Percentiles rank a stretch among this genome's conserved stretches.
These are phyloP conservation scores for Avicennia marina DNA, from an alignment of 257 asterid genomes.

Conservation along the genomic window DNA sequence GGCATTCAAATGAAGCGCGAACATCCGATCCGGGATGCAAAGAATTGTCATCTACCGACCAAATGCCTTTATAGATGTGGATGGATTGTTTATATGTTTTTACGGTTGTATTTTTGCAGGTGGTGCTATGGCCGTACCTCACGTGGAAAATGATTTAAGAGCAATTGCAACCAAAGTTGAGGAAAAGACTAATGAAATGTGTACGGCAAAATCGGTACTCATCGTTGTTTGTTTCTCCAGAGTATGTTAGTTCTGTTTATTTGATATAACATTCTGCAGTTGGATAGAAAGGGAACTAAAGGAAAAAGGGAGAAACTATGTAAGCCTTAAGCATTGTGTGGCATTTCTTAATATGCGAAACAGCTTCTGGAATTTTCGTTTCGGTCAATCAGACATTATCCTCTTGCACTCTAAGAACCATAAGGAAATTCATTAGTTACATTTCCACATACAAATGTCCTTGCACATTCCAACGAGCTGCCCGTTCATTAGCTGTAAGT, in stretches of 20 bases:
- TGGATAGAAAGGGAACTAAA: neutral
- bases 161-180: conserved; percentile 54
- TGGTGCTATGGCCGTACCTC: conserved; percentile 58
- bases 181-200: conserved; percentile 55
- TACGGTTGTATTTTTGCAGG: conserved; percentile 30
- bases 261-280: neutral
- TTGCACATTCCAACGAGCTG: too few relatives aligned
- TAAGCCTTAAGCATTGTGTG: neutral
- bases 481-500: too few relatives aligned
- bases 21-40: neutral
- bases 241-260: neutral
- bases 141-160: conserved; percentile 69
- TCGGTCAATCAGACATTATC: too few relatives aligned
- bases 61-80: too few relatives aligned
- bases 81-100: neutral
- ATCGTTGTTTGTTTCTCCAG: neutral
- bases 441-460: neutral
- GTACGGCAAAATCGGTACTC: conserved; percentile 60
- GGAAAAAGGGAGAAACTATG: too few relatives aligned
- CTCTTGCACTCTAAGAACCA: too few relatives aligned
- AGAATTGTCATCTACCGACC: neutral
- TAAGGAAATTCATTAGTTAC: too few relatives aligned
- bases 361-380: neutral
- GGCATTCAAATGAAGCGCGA: too few relatives aligned
- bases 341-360: neutral